Evolutionary conservation across 371 early-diverging fungal species (phyloP).

Genomic region (Fennellomyces sp.): DNA sequence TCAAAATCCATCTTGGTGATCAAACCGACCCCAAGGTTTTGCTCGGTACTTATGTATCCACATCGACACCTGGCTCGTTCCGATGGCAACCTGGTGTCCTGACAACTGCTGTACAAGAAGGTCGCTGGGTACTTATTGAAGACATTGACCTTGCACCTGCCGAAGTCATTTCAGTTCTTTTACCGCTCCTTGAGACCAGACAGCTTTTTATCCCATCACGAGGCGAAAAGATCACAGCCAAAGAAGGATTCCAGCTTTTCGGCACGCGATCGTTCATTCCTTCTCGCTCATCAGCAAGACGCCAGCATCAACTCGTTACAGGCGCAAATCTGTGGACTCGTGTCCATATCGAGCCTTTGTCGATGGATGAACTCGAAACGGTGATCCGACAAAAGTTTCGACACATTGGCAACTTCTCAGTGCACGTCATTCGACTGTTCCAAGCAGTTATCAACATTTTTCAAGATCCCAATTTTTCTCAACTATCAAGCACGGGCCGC

Average conservation of each 20-base stretch:
- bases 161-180: slow-evolving; percentile 95
- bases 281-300: slow-evolving; percentile 46
- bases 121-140: slow-evolving; percentile 99
- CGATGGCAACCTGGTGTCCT: slow-evolving; percentile 97
- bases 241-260: slow-evolving; percentile 95
- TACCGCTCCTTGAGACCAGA: slow-evolving; percentile 94
- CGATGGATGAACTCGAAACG: slow-evolving; percentile 62
- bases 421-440: slow-evolving; percentile 67
- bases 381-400: slow-evolving; percentile 68
- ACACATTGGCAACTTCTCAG: slow-evolving; percentile 52
- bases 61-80: slow-evolving; percentile 92
- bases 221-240: slow-evolving; percentile 92
- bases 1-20: slow-evolving; percentile 98
- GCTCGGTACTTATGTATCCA: slow-evolving; percentile 96
- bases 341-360: slow-evolving; percentile 70
- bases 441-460: slow-evolving; percentile 59
- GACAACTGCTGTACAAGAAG: slow-evolving; percentile 93
- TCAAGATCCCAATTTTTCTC: slow-evolving; percentile 56
- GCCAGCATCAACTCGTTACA: slow-evolving; percentile 62
- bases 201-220: slow-evolving; percentile 93
- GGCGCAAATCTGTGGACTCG: slow-evolving; percentile 83
- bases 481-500: slow-evolving; percentile 58
- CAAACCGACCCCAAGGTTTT: slow-evolving; percentile 98
- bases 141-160: slow-evolving; percentile 98
- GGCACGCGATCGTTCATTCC: slow-evolving; percentile 82